These are phyloP conservation scores for Penicillium diatomitis DNA, from an alignment of 495 filamentous ascomycete species.

Conservation along the genomic window DNA sequence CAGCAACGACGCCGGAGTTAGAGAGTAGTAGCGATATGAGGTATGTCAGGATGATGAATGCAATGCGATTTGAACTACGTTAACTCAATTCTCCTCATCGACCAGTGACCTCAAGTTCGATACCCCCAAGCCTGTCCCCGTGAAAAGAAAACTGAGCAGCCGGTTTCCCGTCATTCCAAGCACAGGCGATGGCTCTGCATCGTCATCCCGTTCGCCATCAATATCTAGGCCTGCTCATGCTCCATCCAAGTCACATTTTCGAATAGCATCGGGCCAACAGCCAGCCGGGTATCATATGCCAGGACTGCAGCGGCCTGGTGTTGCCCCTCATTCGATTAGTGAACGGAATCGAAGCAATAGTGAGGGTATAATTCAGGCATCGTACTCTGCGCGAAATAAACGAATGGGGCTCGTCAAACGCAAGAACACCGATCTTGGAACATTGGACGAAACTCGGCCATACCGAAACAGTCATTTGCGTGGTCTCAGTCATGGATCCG, in stretches of 20 bases:
- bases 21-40: conserved; percentile 60
- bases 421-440: conserved; percentile 64
- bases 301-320: conserved; percentile 53
- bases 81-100: background rate
- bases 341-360: conserved; percentile 87
- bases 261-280: conserved; percentile 63
- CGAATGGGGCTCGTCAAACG: conserved; percentile 81
- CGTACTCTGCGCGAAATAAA: conserved; percentile 47
- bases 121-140: conserved; percentile 65
- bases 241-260: conserved; percentile 67
- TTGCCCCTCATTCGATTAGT: conserved; percentile 57
- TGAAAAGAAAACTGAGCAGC: conserved; percentile 63
- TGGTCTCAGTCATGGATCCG: conserved; percentile 71
- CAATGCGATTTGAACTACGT: background rate
- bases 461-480: conserved; percentile 74
- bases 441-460: conserved; percentile 61
- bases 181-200: conserved; percentile 36
- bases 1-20: conserved; percentile 39
- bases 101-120: conserved; percentile 47
- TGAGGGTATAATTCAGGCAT: conserved; percentile 64
- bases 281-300: conserved; percentile 45
- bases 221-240: conserved; percentile 60
- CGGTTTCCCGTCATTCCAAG: conserved; percentile 78
- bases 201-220: conserved; percentile 53
- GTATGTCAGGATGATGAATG: conserved; percentile 28